Base-by-base conservation (phyloP, 2,329 filamentous ascomycete genomes). In the Aureobasidium pullulans region DNA sequence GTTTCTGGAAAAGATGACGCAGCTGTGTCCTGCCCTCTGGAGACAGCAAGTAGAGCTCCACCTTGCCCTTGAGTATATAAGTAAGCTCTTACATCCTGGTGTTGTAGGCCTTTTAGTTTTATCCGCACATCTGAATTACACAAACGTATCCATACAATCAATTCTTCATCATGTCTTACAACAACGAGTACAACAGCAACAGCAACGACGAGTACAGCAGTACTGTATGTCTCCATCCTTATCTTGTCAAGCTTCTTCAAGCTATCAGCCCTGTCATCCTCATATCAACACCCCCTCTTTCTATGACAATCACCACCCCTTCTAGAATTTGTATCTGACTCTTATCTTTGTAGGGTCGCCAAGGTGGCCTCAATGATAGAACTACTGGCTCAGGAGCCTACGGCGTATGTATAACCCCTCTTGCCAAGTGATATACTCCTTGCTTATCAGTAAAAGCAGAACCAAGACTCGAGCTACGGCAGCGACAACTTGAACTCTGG, bases 201-300 rank as follows among this genome's bases (percentile, higher is more conserved):
- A 40, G n/a, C 36, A 49, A 49, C n/a, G 47, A 49, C 13, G 40
- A 57, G 32, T 57, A 57, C 54, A 23, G 54, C 54, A 57, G 54
- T 43, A 37, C 53, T 57, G 54, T 57, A 57, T 19, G 54, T 48
- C 13, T 10, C 37, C 16, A 42, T 19, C n/a, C 50, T 54, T 54
- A 43, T 43, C 39, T 44, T 29, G n/a, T 19, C 3, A 19, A 52
- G 19, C 48, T 39, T 28, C 11, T 4, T 42, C 29, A 23, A 29
- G 23, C 52, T 57, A 57, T 57, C 40, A n/a, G 34, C 3, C 6
- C 34, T 10, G 28, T n/a, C 19, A 23, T 23, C 50, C 4, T 16
- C 31, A 34, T 13, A 29, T 29, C 36, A 40, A 32, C 36, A 9
- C 37, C 29, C 39, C n/a, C 10, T 23, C 23, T 15, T 28, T 29